phyloP scores from a whole-genome alignment of 2,329 filamentous ascomycete genomes.

The Hypomyces rosellus region DNA sequence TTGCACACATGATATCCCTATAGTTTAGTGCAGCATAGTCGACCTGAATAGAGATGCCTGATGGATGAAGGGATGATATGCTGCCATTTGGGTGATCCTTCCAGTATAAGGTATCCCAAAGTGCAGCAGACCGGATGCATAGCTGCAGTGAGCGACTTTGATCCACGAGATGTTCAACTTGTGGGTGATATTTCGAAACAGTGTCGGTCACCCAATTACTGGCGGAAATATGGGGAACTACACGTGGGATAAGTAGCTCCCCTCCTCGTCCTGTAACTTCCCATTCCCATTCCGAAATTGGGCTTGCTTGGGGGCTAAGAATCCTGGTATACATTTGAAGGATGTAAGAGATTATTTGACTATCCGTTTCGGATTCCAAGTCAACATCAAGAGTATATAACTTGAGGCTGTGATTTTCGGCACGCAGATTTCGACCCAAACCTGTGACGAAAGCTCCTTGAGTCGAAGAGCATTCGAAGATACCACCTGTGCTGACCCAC shows the following conservation, averaged over 20 bases:
- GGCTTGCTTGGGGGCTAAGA: slow-evolving; percentile 4
- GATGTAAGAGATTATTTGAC: neutral
- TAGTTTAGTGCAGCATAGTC: slow-evolving; percentile 7
- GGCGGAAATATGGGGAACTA: slow-evolving; percentile 1
- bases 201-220: slow-evolving; percentile 4
- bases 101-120: slow-evolving; percentile 8
- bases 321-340: slow-evolving; percentile 4
- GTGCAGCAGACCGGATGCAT: slow-evolving; percentile 1
- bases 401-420: neutral
- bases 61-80: neutral
- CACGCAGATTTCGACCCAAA: slow-evolving; percentile 3
- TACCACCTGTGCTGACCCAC: slow-evolving; percentile 7
- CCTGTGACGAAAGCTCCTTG: neutral
- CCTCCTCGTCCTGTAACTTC: slow-evolving; percentile 8
- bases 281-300: slow-evolving; percentile 8
- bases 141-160: neutral
- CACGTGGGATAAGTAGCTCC: slow-evolving; percentile 5
- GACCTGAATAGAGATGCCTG: slow-evolving; percentile 3
- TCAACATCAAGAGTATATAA: slow-evolving; percentile 3
- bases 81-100: neutral
- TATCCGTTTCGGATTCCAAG: neutral
- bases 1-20: slow-evolving; percentile 5
- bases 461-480: neutral
- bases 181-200: slow-evolving; percentile 6
- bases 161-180: neutral